Conservation (phyloP, 345 rosid species). For the Nasturtium officinale region DNA sequence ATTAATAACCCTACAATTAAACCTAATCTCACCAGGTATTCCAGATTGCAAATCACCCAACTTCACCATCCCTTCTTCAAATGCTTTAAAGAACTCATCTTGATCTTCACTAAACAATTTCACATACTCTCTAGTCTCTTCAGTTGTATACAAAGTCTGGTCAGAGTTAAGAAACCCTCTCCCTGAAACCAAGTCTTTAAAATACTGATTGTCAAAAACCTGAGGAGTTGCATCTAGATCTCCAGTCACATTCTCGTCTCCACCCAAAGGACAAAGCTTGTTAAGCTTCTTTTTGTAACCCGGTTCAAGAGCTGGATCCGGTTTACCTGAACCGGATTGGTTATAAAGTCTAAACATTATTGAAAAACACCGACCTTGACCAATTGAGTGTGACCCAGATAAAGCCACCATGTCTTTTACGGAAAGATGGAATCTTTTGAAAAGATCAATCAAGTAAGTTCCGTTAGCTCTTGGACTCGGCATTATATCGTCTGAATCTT, state of each 20-base stretch:
- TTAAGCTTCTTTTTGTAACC: constrained; percentile 53
- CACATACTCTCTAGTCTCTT: constrained; percentile 60
- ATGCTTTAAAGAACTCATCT: constrained; percentile 60
- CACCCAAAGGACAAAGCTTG: constrained; percentile 70
- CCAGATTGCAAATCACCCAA: constrained; percentile 83
- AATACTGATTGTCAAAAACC: constrained; percentile 73
- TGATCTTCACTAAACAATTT: constrained; percentile 54
- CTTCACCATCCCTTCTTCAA: constrained; percentile 79
- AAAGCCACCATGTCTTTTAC: constrained; percentile 83
- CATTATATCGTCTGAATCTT: constrained; percentile 13
- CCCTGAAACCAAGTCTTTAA: constrained; percentile 78
- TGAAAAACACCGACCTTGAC: constrained; percentile 86
- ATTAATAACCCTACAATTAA: constrained; percentile 68
- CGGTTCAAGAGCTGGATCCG: constrained; percentile 70
- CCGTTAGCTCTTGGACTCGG: constrained; percentile 18
- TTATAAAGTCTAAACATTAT: constrained; percentile 85
- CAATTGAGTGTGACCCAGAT: constrained; percentile 94
- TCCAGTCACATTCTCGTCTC: constrained; percentile 70
- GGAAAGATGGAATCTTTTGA: constrained; percentile 54
- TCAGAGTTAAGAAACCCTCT: constrained; percentile 94
- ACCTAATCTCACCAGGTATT: constrained; percentile 71
- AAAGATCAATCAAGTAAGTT: constrained; percentile 19
- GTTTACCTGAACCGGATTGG: constrained; percentile 66
- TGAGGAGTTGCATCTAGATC: constrained; percentile 73
- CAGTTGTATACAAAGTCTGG: constrained; percentile 64